Evolutionary conservation across 768 basidiomycete species (phyloP), one percentile per base, ranked within the genome.

Genomic region (Heimioporus sp.): DNA sequence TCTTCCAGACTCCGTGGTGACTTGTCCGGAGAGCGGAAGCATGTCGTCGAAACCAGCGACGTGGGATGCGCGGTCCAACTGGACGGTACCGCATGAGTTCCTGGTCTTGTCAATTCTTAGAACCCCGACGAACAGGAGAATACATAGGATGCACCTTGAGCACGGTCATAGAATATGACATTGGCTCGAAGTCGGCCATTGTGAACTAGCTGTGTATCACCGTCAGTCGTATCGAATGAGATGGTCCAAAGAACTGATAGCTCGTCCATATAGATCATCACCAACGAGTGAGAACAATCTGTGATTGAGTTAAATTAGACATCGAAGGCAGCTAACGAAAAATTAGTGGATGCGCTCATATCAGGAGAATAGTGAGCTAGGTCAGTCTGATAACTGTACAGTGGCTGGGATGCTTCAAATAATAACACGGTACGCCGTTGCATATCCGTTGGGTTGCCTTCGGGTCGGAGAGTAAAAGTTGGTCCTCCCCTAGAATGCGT

Each of bases 161-260:
- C 56, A 65, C 61, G 63, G 65, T 51, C 17, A 10, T 43, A 13
- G 19, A 61, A 45, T 76, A 81, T n/a, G 74, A 70, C 80, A 83
- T 81, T n/a, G 60, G 61, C 32, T 82, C 79, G 51, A 80, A 71
- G 58, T 82, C 90, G 0, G 72, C 46, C 41, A 16, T 10, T 8
- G 51, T 48, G 9, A 53, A 43, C 13, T n/a, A n/a, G 2, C 60
- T 61, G 35, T 0, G 6, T 8, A 75, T 24, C 45, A 74, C 39
- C 3, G 53, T 1, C 11, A 5, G 37, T 48, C 20, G 37, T 2
- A 11, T 17, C 10, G 28, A 9, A 17, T 11, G 21, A 24, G 3
- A 19, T 24, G 5, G 49, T 24, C 21, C 21, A 24, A 24, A 24
- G 21, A 24, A 24, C 60, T 42, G 10, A 55, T 55, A 61, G 0